Percentiles rank a stretch among this genome's conserved stretches.
Conservation (phyloP, 148 eudicot species). For the Rhododendron molle region DNA sequence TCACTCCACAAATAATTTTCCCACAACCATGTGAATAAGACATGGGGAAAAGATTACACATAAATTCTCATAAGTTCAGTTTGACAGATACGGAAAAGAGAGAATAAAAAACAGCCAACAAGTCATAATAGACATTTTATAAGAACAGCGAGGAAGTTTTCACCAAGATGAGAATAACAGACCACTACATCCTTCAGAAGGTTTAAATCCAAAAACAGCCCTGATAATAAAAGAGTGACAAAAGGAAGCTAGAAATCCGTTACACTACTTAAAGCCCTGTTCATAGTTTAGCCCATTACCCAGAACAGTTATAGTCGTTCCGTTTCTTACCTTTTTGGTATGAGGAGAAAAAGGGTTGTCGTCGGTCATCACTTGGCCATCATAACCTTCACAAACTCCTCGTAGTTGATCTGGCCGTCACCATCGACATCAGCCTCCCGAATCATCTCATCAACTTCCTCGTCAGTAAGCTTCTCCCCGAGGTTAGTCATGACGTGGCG, state of each 20-base stretch:
- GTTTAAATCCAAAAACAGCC: background rate
- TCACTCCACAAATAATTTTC: background rate
- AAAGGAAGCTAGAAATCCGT: background rate
- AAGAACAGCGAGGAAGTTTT: background rate
- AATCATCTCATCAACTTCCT: slow-evolving; percentile 84
- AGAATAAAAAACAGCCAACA: background rate
- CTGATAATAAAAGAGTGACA: background rate
- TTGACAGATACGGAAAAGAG: background rate
- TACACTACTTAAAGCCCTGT: background rate
- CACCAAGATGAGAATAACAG: background rate
- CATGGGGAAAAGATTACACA: background rate
- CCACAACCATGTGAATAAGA: background rate
- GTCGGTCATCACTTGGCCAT: slow-evolving; percentile 49
- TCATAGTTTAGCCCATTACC: background rate
- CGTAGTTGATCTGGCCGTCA: slow-evolving; percentile 78
- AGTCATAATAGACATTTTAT: background rate
- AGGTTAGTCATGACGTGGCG: slow-evolving; percentile 88
- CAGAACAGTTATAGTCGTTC: background rate
- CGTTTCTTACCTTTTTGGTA: background rate
- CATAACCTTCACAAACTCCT: slow-evolving; percentile 77
- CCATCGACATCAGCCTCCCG: slow-evolving; percentile 34
- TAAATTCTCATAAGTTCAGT: background rate
- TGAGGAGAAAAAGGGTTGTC: background rate
- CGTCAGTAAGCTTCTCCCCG: slow-evolving; percentile 80
- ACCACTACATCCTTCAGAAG: background rate